phyloP scores from a whole-genome alignment of 148 eudicot species.

The Chenopodium quinoa region DNA sequence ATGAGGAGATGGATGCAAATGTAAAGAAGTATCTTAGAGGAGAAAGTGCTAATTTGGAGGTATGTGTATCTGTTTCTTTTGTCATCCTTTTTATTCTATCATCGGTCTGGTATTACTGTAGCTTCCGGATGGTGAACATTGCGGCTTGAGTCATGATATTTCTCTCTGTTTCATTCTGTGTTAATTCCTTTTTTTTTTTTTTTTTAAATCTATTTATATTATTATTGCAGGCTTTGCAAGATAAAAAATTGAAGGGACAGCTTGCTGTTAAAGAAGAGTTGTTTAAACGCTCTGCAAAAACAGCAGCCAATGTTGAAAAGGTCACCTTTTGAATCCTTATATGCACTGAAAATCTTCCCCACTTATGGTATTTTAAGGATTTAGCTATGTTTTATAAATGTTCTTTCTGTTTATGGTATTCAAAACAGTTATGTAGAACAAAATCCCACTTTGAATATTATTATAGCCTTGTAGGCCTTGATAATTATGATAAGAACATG shows the following conservation, averaged over 20 bases:
- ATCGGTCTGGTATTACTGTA: neutral
- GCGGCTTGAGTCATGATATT: too few relatives aligned
- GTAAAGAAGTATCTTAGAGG: conserved; percentile 82
- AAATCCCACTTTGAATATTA: too few relatives aligned
- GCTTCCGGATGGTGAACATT: neutral
- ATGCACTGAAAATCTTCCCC: neutral
- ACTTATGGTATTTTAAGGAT: neutral
- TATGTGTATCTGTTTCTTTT: conserved; percentile 19
- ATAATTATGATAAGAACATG: neutral
- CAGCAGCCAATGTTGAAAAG: conserved; percentile 84
- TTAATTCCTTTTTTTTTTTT: too few relatives aligned
- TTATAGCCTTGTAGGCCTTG: neutral
- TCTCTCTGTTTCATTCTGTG: neutral
- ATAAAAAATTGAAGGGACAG: conserved; percentile 85
- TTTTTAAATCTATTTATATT: neutral
- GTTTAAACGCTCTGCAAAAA: conserved; percentile 65
- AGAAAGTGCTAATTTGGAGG: conserved; percentile 67
- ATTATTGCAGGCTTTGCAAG: conserved; percentile 53
- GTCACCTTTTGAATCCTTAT: conserved; percentile 30
- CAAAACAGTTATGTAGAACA: too few relatives aligned
- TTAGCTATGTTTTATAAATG: neutral
- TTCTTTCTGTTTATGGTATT: too few relatives aligned
- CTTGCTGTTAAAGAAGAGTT: conserved; percentile 65
- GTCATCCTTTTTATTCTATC: neutral
- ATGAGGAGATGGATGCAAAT: conserved; percentile 48